phyloP scores from a whole-genome alignment of 1,284 basidiomycete genomes.

The Ustanciosporium gigantosporum region DNA sequence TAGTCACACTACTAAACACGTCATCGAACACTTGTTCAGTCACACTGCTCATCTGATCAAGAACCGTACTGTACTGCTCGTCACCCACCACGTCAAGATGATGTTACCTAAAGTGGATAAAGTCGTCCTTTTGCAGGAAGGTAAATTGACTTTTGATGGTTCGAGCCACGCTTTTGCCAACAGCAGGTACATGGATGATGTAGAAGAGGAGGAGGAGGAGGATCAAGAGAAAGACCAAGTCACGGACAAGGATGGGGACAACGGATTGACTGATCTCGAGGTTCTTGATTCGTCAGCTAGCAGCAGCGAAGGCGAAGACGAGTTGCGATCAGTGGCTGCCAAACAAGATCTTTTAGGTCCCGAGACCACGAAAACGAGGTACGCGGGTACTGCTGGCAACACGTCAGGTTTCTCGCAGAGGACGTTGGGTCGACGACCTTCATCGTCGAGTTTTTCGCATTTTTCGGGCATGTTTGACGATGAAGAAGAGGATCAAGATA shows the following conservation, averaged over 20 bases:
- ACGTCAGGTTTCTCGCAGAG: constrained; percentile 24
- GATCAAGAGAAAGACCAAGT: background rate
- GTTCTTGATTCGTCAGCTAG: constrained; percentile 2
- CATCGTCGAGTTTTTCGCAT: constrained; percentile 66
- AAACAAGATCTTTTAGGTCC: background rate
- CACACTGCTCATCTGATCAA: constrained; percentile 31
- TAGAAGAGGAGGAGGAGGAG: constrained; percentile 18
- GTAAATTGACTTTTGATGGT: constrained; percentile 69
- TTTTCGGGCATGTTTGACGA: constrained; percentile 70
- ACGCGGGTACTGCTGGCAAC: constrained; percentile 5
- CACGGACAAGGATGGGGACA: background rate
- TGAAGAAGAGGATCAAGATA: constrained; percentile 64
- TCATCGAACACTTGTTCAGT: constrained; percentile 53
- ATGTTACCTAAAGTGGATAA: constrained; percentile 67
- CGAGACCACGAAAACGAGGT: constrained; percentile 2
- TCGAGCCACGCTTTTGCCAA: constrained; percentile 68
- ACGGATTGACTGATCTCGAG: background rate
- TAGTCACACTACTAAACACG: constrained; percentile 47
- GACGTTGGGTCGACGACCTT: constrained; percentile 44
- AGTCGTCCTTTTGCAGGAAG: constrained; percentile 75
- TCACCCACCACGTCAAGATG: constrained; percentile 61
- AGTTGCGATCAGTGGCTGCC: background rate
- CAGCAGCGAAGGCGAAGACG: constrained; percentile 37
- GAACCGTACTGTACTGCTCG: constrained; percentile 46
- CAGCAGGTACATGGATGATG: constrained; percentile 46